Percentiles rank a stretch among this genome's conserved stretches.
Conservation (phyloP, 2,329 filamentous ascomycete genomes). For the Cryphonectria japonica region DNA sequence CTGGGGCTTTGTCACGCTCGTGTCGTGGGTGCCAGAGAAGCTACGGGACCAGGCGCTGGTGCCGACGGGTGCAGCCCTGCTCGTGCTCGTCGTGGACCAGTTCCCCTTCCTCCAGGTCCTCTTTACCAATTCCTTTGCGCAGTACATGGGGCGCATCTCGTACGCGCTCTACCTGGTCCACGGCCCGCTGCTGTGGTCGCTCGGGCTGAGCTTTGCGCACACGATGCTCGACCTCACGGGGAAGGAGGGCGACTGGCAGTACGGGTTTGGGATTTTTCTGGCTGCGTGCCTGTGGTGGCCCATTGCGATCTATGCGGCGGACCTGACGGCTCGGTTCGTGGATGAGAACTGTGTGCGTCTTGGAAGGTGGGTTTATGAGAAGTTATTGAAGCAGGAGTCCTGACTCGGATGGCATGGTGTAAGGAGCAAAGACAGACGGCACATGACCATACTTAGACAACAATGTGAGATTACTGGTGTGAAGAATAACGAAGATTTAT, state of each 20-base stretch:
- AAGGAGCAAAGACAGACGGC: background rate
- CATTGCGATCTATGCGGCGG: conserved; percentile 22
- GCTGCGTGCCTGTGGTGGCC: conserved; percentile 28
- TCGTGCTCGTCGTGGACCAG: conserved; percentile 19
- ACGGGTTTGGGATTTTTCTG: conserved; percentile 18
- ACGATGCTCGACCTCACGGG: conserved; percentile 18
- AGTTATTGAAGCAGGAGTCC: conserved; percentile 16
- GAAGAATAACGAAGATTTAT: too few relatives aligned
- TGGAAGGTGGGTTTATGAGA: conserved; percentile 27
- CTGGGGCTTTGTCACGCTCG: conserved; percentile 18
- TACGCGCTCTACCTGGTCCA: conserved; percentile 26
- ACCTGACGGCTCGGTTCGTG: conserved; percentile 20
- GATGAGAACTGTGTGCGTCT: conserved; percentile 26
- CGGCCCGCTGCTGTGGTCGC: conserved; percentile 27
- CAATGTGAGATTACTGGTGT: background rate
- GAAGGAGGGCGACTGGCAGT: conserved; percentile 5
- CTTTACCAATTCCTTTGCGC: conserved; percentile 26
- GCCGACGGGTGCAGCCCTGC: conserved; percentile 8
- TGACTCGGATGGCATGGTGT: background rate
- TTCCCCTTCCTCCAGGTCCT: conserved; percentile 19
- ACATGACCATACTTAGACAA: background rate
- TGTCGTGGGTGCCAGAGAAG: conserved; percentile 7
- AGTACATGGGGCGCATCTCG: conserved; percentile 29
- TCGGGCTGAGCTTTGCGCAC: conserved; percentile 18
- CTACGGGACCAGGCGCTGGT: conserved; percentile 17